These are phyloP conservation scores for Orbilia blumenaviensis DNA, from an alignment of 2,329 filamentous ascomycete species.

Conservation along the genomic window DNA sequence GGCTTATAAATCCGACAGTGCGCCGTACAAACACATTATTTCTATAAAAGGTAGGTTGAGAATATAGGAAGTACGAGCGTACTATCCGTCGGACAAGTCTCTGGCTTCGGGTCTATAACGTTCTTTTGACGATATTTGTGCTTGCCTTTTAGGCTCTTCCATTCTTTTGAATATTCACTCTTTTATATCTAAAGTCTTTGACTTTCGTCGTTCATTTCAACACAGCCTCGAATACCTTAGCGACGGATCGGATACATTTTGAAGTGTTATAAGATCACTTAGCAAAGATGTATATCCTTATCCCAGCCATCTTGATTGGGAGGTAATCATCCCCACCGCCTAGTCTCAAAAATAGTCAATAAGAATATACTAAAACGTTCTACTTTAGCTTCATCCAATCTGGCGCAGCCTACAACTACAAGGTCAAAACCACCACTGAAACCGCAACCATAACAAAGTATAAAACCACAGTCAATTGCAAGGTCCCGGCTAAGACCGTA, in stretches of 20 bases:
- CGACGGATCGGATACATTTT: no score
- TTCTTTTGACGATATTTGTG: not conserved
- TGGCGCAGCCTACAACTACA: not conserved
- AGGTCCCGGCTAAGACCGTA: not conserved
- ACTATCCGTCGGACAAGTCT: not conserved
- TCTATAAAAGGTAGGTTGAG: not conserved
- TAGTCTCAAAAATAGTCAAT: not conserved
- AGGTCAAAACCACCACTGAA: not conserved
- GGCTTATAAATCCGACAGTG: not conserved
- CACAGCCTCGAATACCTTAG: no score
- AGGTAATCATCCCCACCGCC: not conserved
- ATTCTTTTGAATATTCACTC: constrained; percentile 2
- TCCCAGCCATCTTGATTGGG: not conserved
- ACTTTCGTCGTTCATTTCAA: not conserved
- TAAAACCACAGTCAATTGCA: not conserved
- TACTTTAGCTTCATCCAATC: not conserved
- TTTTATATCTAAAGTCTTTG: not conserved
- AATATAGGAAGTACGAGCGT: no score
- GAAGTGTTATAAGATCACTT: no score
- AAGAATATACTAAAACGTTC: not conserved
- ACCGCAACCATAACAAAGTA: not conserved
- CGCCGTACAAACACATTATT: no score
- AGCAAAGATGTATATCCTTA: not conserved
- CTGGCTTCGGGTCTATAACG: not conserved
- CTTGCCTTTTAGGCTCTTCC: not conserved